These are phyloP conservation scores for Lachancea thermotolerans DNA, from an alignment of 805 yeast genomes.

Conservation along the genomic window DNA sequence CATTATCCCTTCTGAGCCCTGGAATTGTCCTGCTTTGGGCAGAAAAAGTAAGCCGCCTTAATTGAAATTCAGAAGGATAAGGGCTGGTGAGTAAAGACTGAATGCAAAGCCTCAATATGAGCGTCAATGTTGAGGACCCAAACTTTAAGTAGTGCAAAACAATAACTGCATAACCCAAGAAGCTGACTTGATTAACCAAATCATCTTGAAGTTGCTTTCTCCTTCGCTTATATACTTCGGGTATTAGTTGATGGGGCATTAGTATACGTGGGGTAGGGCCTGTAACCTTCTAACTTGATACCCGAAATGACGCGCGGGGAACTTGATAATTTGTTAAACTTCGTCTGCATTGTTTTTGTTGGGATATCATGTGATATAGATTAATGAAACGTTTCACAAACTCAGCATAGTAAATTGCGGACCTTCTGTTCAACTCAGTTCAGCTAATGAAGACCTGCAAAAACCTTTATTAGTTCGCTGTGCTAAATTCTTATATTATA, in stretches of 20 bases:
- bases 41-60: conserved; percentile 13
- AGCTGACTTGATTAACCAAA: conserved; percentile 15
- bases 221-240: conserved; percentile 17
- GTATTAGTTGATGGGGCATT: not conserved
- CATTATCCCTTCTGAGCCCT: not conserved
- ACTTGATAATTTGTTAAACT: not conserved
- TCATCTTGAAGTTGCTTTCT: conserved; percentile 22
- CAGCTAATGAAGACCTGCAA: no score
- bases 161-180: conserved; percentile 22
- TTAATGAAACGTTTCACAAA: not conserved
- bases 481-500: not conserved
- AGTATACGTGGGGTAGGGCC: not conserved
- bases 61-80: conserved; percentile 32
- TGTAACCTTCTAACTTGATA: not conserved
- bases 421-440: no score
- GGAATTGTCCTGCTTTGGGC: conserved; percentile 1
- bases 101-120: conserved; percentile 30
- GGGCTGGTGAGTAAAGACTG: conserved; percentile 38
- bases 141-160: conserved; percentile 24
- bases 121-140: conserved; percentile 21
- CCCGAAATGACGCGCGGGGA: no score
- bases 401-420: no score
- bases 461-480: no score
- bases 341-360: not conserved
- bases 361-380: not conserved